Percentiles rank a stretch among this genome's conserved stretches.
Conservation (phyloP, 2,329 filamentous ascomycete genomes). For the Stachybotrys echinatus region DNA sequence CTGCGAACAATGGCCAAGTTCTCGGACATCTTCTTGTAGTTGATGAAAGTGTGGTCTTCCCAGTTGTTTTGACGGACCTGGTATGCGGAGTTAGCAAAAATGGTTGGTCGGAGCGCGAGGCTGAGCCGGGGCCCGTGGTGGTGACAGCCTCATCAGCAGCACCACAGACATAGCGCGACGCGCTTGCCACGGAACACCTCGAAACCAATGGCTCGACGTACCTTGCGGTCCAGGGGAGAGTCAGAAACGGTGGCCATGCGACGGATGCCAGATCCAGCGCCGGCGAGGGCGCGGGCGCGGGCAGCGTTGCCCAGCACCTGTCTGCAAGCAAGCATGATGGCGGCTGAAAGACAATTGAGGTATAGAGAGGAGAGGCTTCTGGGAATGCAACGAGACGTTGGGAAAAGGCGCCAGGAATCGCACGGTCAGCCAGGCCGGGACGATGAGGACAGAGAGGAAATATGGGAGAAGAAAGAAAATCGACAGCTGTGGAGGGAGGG, state of each 20-base stretch:
- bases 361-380: conserved; percentile 9
- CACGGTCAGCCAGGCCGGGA: conserved; percentile 8
- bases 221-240: conserved; percentile 86
- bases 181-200: too few species aligned
- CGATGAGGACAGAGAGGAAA: conserved; percentile 15
- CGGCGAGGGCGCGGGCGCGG: conserved; percentile 52
- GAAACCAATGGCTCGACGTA: too few species aligned
- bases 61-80: conserved; percentile 89
- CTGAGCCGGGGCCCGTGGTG: too few species aligned
- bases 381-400: conserved; percentile 8
- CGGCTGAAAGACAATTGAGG: conserved; percentile 31
- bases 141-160: too few species aligned
- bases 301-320: conserved; percentile 62
- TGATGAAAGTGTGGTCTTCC: conserved; percentile 96
- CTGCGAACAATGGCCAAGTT: conserved; percentile 87
- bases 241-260: conserved; percentile 83
- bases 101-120: not conserved
- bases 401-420: not conserved
- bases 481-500: conserved; percentile 17
- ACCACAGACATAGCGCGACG: too few species aligned
- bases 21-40: conserved; percentile 99
- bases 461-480: conserved; percentile 9
- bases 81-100: not conserved
- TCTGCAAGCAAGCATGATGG: conserved; percentile 66
- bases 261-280: conserved; percentile 57